These are phyloP conservation scores for Xylariaceae sp. DNA, from an alignment of 2,329 filamentous ascomycete species.

Conservation along the genomic window DNA sequence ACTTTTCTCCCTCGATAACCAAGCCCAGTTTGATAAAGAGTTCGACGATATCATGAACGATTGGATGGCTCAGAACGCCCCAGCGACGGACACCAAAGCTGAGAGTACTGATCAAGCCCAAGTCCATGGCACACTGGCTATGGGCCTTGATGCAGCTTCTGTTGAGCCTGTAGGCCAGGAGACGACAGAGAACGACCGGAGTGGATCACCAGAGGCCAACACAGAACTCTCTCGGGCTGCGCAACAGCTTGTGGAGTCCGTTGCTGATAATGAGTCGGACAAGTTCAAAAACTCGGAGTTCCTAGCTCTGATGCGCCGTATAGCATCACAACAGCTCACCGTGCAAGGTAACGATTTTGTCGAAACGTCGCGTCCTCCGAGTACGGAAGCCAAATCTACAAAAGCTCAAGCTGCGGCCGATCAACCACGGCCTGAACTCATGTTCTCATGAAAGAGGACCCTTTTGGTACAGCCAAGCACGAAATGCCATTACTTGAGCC, in stretches of 20 bases:
- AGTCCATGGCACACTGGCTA: slow-evolving; percentile 8
- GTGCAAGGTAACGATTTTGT: slow-evolving; percentile 69
- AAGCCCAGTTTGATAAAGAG: slow-evolving; percentile 10
- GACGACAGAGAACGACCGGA: slow-evolving; percentile 20
- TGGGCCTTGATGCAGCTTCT: neutral
- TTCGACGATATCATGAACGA: slow-evolving; percentile 20
- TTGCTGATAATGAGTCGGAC: slow-evolving; percentile 63
- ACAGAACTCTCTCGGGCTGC: slow-evolving; percentile 72
- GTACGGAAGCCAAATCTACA: neutral
- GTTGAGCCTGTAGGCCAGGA: slow-evolving; percentile 1
- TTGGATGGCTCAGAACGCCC: slow-evolving; percentile 20
- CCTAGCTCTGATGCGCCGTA: slow-evolving; percentile 69
- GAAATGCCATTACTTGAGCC: too few species aligned
- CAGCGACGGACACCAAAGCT: slow-evolving; percentile 1
- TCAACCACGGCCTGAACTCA: too few species aligned
- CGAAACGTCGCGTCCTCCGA: slow-evolving; percentile 20
- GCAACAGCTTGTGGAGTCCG: slow-evolving; percentile 63
- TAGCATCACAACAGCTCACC: slow-evolving; percentile 67
- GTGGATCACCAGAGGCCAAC: slow-evolving; percentile 35
- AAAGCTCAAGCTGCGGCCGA: too few species aligned
- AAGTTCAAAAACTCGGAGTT: slow-evolving; percentile 81
- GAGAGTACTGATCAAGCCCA: slow-evolving; percentile 1
- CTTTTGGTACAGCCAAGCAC: too few species aligned
- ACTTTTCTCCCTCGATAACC: neutral
- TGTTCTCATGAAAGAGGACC: too few species aligned